These are phyloP conservation scores for Colletotrichum salicis DNA, from an alignment of 2,329 filamentous ascomycete genomes.

Conservation along the genomic window DNA sequence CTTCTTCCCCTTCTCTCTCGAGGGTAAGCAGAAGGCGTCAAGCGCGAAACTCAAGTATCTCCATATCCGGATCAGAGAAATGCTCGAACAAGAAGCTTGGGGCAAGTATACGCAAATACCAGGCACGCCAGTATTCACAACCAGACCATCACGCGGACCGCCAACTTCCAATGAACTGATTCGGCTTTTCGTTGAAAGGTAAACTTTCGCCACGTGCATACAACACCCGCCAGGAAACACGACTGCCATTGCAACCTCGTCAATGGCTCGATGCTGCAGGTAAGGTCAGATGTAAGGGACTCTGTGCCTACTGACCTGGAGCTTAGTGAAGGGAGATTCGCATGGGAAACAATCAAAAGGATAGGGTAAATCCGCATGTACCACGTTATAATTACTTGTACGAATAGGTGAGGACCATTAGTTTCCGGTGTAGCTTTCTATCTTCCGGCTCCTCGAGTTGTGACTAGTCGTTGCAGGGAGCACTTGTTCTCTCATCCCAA, in stretches of 20 bases:
- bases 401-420: constrained; percentile 34
- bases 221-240: neutral
- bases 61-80: neutral
- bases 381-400: constrained; percentile 33
- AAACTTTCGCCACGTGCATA: constrained; percentile 21
- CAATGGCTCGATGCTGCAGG: constrained; percentile 49
- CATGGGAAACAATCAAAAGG: constrained; percentile 8
- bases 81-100: neutral
- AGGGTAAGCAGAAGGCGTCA: constrained; percentile 46
- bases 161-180: neutral
- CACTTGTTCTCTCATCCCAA: neutral
- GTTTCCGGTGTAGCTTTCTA: constrained; percentile 11
- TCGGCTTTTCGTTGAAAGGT: constrained; percentile 32
- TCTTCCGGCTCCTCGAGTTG: constrained; percentile 1
- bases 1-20: constrained; percentile 48
- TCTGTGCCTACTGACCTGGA: constrained; percentile 50
- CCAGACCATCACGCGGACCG: neutral
- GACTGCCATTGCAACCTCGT: neutral
- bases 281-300: constrained; percentile 68
- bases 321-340: constrained; percentile 31
- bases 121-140: constrained; percentile 2
- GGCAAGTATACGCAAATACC: neutral
- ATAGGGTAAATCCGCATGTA: constrained; percentile 30
- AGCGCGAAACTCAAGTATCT: constrained; percentile 6
- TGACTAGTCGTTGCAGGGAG: neutral